Evolutionary conservation across 2,329 filamentous ascomycete species (phyloP).

Genomic region (Magnaporthiopsis rhizophila): DNA sequence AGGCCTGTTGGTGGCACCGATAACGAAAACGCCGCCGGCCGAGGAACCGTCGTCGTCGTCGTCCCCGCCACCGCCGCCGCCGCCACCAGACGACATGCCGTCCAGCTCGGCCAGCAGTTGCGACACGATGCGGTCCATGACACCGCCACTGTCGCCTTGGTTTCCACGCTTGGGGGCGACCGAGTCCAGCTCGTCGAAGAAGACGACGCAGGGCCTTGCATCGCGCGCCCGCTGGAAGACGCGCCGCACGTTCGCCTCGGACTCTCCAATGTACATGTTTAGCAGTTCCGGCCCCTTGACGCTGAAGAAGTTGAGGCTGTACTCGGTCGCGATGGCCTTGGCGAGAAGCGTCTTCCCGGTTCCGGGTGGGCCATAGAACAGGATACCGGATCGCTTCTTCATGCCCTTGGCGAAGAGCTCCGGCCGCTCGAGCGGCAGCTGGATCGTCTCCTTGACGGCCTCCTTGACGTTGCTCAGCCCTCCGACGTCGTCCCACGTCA

Average conservation of each 20-base stretch:
- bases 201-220: constrained; percentile 80
- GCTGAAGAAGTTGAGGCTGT: constrained; percentile 89
- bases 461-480: constrained; percentile 92
- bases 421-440: constrained; percentile 81
- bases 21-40: constrained; percentile 83
- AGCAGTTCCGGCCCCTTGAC: constrained; percentile 87
- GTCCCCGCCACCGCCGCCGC: constrained; percentile 10
- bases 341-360: constrained; percentile 90
- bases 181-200: constrained; percentile 88
- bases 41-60: constrained; percentile 48
- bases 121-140: constrained; percentile 96
- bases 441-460: constrained; percentile 94
- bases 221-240: constrained; percentile 85
- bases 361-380: constrained; percentile 86
- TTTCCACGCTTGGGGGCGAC: constrained; percentile 95
- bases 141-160: constrained; percentile 91
- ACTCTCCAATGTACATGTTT: constrained; percentile 96
- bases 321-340: constrained; percentile 89
- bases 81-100: constrained; percentile 80
- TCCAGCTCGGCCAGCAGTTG: constrained; percentile 92
- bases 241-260: constrained; percentile 81
- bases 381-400: constrained; percentile 92
- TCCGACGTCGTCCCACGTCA: constrained; percentile 93
- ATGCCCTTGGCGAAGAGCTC: constrained; percentile 95
- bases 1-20: constrained; percentile 90